Conservation (phyloP, 805 yeast species). For the Starmerella vitae region DNA sequence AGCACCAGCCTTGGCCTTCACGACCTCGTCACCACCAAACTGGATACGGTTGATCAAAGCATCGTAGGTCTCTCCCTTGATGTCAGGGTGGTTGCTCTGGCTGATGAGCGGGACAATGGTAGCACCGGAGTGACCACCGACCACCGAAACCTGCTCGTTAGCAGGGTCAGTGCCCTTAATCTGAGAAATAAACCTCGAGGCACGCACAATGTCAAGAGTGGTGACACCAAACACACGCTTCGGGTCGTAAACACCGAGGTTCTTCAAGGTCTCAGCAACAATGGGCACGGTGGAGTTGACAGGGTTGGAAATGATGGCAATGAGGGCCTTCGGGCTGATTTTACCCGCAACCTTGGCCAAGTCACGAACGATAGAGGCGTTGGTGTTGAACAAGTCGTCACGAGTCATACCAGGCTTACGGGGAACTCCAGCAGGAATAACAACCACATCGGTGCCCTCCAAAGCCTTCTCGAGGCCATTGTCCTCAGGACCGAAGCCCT, state of each 20-base stretch:
- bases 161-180: slow-evolving; percentile 60
- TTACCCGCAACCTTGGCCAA: slow-evolving; percentile 78
- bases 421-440: slow-evolving; percentile 97
- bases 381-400: slow-evolving; percentile 91
- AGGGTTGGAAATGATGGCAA: slow-evolving; percentile 81
- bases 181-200: slow-evolving; percentile 72
- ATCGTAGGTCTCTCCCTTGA: slow-evolving; percentile 53
- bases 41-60: slow-evolving; percentile 74
- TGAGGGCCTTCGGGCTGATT: slow-evolving; percentile 68
- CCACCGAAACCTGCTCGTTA: slow-evolving; percentile 67
- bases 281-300: slow-evolving; percentile 96
- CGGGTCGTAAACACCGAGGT: slow-evolving; percentile 79
- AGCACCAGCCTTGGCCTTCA: slow-evolving; percentile 84
- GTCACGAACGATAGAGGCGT: slow-evolving; percentile 89
- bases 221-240: slow-evolving; percentile 91
- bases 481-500: slow-evolving; percentile 75
- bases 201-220: slow-evolving; percentile 81
- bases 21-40: slow-evolving; percentile 94
- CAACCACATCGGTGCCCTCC: slow-evolving; percentile 58
- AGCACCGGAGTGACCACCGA: slow-evolving; percentile 96
- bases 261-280: slow-evolving; percentile 82
- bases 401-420: slow-evolving; percentile 99
- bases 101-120: slow-evolving; percentile 90
- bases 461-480: slow-evolving; percentile 58
- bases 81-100: slow-evolving; percentile 47